These are phyloP conservation scores for Annulohypoxylon maeteangense DNA, from an alignment of 495 filamentous ascomycete genomes.

Conservation along the genomic window DNA sequence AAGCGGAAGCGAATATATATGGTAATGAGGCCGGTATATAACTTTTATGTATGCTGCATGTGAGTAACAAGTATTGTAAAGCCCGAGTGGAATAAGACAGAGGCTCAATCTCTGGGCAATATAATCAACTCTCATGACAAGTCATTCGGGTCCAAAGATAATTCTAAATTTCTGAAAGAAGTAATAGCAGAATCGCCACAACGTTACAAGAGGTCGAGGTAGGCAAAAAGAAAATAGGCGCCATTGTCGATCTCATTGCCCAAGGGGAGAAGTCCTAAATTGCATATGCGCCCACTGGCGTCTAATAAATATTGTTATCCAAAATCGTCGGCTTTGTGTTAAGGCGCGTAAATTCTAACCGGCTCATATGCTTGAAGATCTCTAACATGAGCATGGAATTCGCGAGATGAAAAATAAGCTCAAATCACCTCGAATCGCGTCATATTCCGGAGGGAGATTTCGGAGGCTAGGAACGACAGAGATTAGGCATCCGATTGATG, in stretches of 20 bases:
- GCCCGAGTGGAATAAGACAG: slow-evolving; percentile 22
- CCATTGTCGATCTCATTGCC: background rate
- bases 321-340: background rate
- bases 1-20: slow-evolving; percentile 2
- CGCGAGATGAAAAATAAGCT: slow-evolving; percentile 11
- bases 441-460: slow-evolving; percentile 5
- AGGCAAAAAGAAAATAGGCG: background rate
- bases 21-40: slow-evolving; percentile 11
- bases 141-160: slow-evolving; percentile 2
- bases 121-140: slow-evolving; percentile 9
- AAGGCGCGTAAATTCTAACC: background rate
- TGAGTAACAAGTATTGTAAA: background rate
- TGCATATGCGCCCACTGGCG: background rate
- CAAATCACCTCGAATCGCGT: slow-evolving; percentile 23
- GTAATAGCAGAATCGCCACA: slow-evolving; percentile 4
- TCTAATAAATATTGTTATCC: background rate
- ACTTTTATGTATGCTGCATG: slow-evolving; percentile 3
- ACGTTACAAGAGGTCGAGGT: slow-evolving; percentile 2
- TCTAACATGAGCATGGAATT: background rate
- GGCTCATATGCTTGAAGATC: background rate
- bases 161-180: slow-evolving; percentile 6
- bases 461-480: background rate
- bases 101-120: slow-evolving; percentile 37
- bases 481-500: background rate
- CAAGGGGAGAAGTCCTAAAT: background rate